These are phyloP conservation scores for Termitomyces sp. DNA, from an alignment of 768 basidiomycete genomes.

Conservation along the genomic window DNA sequence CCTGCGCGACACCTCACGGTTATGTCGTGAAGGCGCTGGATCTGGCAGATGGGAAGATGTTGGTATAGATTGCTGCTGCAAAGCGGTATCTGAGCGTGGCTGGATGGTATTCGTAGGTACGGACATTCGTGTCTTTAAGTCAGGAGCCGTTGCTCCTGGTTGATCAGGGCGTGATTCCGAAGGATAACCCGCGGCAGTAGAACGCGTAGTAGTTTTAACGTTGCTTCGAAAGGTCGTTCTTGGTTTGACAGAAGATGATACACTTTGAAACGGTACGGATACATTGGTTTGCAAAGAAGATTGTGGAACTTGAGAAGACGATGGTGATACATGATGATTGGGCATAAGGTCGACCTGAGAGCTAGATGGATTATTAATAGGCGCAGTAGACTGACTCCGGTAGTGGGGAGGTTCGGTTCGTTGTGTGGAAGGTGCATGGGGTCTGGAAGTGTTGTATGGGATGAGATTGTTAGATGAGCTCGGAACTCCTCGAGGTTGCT, in stretches of 20 bases:
- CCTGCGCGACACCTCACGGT: constrained; percentile 28
- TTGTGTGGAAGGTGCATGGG: background rate
- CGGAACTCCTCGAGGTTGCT: background rate
- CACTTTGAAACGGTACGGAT: constrained; percentile 11
- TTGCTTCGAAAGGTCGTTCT: background rate
- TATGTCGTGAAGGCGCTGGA: constrained; percentile 6
- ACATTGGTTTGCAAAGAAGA: constrained; percentile 11
- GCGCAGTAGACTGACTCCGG: background rate
- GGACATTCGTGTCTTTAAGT: background rate
- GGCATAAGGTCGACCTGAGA: constrained; percentile 6
- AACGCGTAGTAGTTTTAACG: background rate
- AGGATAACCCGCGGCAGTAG: background rate
- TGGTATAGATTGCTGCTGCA: constrained; percentile 6
- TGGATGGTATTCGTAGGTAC: background rate
- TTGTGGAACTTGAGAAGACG: constrained; percentile 14
- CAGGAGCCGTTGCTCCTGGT: background rate
- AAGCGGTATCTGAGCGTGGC: background rate
- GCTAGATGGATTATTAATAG: background rate
- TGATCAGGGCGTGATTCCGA: constrained; percentile 5
- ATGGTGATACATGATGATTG: constrained; percentile 6
- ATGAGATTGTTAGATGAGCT: background rate
- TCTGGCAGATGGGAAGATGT: constrained; percentile 8
- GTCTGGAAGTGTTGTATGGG: background rate
- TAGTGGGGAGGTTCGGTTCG: background rate
- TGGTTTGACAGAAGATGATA: constrained; percentile 8